Evolutionary conservation across 83 land plant genomes (phyloP), one percentile per base, ranked within the genome.

Genomic region (Isoetes engelmannii): DNA sequence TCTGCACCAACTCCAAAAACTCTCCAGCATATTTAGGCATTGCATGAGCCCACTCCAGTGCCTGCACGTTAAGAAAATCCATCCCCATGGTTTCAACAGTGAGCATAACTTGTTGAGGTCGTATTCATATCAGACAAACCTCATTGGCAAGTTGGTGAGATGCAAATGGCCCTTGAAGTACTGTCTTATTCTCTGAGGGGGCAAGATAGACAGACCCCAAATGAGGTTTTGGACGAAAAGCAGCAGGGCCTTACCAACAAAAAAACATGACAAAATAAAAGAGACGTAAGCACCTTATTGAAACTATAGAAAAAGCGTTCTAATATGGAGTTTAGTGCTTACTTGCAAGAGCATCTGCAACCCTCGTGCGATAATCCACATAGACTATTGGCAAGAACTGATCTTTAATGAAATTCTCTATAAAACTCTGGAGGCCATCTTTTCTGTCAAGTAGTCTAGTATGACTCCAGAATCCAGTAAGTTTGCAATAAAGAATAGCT

Each of bases 21-120:
- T 91, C 99, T 63, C 80, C 83, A 65, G 97, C 84, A 81, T 86
- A 95, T 78, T 88, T 95, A 37, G 99, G 99, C 97, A 95, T 91
- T 74, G 93, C 86, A 69, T 91, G 87, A 51, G 97, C 99, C 99
- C 99, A 91, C 15, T 88, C 94, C 75, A 95, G 82, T 12, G 88
- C 88, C 97, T 92, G 76, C 19, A 5, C 12, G 1, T 12, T 5
- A 63, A 12, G 10, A 49, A 12, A 7, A 49, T 49, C 53, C 53
- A 7, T 7, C 53, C 7, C 10, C 53, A 7, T 7, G 12, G 12
- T 49, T 7, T 7, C 12, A 49, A 12, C 53, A 49, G 53, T 7
- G 12, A 49, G 12, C 53, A 37, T 64, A 41, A 42, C 6, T n/a
- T n/a, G n/a, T n/a, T n/a, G n/a, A n/a, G n/a, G n/a, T n/a, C n/a